phyloP scores from a whole-genome alignment of 2,329 filamentous ascomycete genomes.

The Pyrenochaeta sp. region DNA sequence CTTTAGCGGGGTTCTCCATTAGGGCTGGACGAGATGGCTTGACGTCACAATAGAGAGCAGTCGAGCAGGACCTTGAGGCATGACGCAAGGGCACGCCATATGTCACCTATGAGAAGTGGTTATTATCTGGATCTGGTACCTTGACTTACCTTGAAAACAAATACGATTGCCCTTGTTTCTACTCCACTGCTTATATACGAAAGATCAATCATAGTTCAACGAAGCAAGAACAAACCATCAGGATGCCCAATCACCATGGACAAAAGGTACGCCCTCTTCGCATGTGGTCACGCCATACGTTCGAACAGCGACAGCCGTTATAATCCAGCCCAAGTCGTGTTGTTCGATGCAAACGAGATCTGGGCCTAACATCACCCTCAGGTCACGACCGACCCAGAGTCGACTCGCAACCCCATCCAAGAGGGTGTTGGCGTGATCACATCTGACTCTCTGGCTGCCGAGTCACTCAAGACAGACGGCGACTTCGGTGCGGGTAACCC shows the following conservation, averaged over 20 bases:
- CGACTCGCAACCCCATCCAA: slow-evolving; percentile 58
- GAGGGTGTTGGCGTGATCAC: slow-evolving; percentile 72
- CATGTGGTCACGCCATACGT: not conserved
- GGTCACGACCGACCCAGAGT: slow-evolving; percentile 59
- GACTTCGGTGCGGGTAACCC: slow-evolving; percentile 68
- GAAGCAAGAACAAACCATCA: not conserved
- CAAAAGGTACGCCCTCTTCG: slow-evolving; percentile 23
- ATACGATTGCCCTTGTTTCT: not conserved
- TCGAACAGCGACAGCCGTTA: no score
- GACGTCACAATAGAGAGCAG: slow-evolving; percentile 19
- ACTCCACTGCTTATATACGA: not conserved
- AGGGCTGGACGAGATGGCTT: slow-evolving; percentile 8
- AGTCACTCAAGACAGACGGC: slow-evolving; percentile 70
- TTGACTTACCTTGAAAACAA: not conserved
- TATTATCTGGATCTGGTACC: not conserved
- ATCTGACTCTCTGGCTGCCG: slow-evolving; percentile 77
- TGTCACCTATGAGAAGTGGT: slow-evolving; percentile 3
- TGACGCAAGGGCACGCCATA: slow-evolving; percentile 25
- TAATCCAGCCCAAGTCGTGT: no score
- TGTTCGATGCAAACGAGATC: no score
- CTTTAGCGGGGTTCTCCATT: slow-evolving; percentile 1
- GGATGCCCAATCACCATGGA: slow-evolving; percentile 23
- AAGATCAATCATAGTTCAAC: not conserved
- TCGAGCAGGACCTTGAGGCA: slow-evolving; percentile 4
- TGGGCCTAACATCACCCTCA: slow-evolving; percentile 14